Evolutionary conservation across 163 green algal species (phyloP), one percentile per base, ranked within the genome.

Genomic region (Chloroidium sp.): DNA sequence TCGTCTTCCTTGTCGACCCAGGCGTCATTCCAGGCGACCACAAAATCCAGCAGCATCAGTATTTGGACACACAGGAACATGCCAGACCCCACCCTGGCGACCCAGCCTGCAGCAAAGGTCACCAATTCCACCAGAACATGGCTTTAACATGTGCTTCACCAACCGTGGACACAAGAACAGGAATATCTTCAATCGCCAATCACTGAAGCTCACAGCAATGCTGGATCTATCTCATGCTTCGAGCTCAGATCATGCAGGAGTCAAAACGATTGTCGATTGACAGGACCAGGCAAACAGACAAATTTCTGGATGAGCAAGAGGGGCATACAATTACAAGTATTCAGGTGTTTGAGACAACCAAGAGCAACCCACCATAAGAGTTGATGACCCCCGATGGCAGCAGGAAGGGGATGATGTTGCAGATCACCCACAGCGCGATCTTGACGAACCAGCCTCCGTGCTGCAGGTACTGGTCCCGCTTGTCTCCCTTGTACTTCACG

Each of bases 11-110:
- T 85, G 2, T 86, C 85, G 62, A 96, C 95, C 96, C 96, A 99
- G 3, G 87, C 82, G 69, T 98, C 95, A 84, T 99, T 99, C 93
- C 93, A 97, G 36, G 80, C 78, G 83, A 95, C 88, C 2, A 93
- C 90, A 82, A 98, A 95, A 86, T 99, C 96, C 67, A 99, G 86
- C 74, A 98, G 87, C 78, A 98, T 97, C 69, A 98, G 79, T 85
- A 97, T 94, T 88, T 99, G 96, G n/a, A 99, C 91, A 76, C 97
- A 79, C 13, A 99, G 88, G 89, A 99, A 99, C 13, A 95, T 4
- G 4, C 90, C 95, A 36, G 91, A 96, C 3, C 92, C 96, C 68
- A 98, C 78, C 57, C 94, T 88, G 0, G 96, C 95, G 6, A 96
- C n/a, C 87, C 90, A 95, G 57, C 85, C 91, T 94, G 85, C 80